These are phyloP conservation scores for Aspergillus udagawae DNA, from an alignment of 2,329 filamentous ascomycete genomes.

Conservation along the genomic window DNA sequence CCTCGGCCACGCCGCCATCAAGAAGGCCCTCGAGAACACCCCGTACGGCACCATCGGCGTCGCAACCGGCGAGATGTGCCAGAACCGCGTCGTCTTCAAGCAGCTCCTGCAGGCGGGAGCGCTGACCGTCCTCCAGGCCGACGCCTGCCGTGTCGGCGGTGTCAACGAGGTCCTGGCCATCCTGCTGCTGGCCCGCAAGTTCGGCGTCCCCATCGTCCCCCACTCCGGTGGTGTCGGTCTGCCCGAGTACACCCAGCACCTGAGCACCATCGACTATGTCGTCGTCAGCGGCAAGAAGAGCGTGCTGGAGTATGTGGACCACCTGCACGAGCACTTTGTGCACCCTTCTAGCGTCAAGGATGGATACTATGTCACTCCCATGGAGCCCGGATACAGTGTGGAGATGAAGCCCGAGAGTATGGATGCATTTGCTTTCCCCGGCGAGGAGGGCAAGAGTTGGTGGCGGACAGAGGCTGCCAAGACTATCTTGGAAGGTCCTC, in stretches of 20 bases:
- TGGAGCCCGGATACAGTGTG: slow-evolving; percentile 79
- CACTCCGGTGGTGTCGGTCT: slow-evolving; percentile 87
- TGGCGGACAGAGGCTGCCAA: slow-evolving; percentile 79
- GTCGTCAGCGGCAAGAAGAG: slow-evolving; percentile 76
- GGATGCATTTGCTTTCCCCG: slow-evolving; percentile 73
- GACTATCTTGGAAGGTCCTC: slow-evolving; percentile 60
- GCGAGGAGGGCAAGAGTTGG: slow-evolving; percentile 74
- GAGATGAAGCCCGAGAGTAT: slow-evolving; percentile 91
- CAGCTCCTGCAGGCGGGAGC: slow-evolving; percentile 76
- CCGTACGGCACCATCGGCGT: slow-evolving; percentile 66
- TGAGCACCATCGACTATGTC: slow-evolving; percentile 90
- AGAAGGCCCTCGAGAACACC: slow-evolving; percentile 64
- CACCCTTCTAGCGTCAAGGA: slow-evolving; percentile 75
- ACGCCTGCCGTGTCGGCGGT: slow-evolving; percentile 83
- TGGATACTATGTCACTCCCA: slow-evolving; percentile 84
- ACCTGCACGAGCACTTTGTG: slow-evolving; percentile 89
- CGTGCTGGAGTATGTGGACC: slow-evolving; percentile 87
- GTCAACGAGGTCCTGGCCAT: slow-evolving; percentile 93
- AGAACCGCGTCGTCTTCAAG: slow-evolving; percentile 93
- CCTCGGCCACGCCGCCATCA: slow-evolving; percentile 79
- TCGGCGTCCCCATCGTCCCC: slow-evolving; percentile 76
- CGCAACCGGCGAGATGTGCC: slow-evolving; percentile 91
- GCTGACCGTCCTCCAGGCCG: slow-evolving; percentile 84
- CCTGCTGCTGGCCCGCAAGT: slow-evolving; percentile 68
- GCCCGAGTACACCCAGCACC: slow-evolving; percentile 89